A percentile compares a stretch with the other conserved stretches of the same genome.
phyloP scores from a whole-genome alignment of 2,329 filamentous ascomycete species.

The Phialophora chinensis region DNA sequence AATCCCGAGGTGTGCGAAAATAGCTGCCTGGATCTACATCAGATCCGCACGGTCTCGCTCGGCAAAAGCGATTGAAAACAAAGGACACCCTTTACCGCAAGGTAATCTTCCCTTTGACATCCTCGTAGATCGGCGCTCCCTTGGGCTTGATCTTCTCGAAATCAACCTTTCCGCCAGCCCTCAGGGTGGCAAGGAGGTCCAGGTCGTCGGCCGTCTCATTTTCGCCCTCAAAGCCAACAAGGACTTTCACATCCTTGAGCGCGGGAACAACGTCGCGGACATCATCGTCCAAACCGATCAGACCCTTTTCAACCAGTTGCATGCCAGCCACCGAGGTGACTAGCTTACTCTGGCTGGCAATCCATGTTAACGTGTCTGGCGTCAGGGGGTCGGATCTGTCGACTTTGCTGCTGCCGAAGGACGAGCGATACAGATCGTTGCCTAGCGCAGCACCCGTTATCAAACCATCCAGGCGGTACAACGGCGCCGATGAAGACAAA shows the following conservation, averaged over 20 bases:
- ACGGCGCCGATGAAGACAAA: background rate
- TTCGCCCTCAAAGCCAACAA: slow-evolving; percentile 22
- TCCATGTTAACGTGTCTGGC: slow-evolving; percentile 32
- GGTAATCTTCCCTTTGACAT: slow-evolving; percentile 27
- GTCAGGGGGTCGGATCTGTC: slow-evolving; percentile 28
- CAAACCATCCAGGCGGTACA: background rate
- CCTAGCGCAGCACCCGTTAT: background rate
- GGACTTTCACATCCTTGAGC: slow-evolving; percentile 54
- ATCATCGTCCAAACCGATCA: slow-evolving; percentile 56
- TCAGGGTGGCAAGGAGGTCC: background rate
- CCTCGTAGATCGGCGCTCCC: slow-evolving; percentile 21
- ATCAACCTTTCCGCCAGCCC: slow-evolving; percentile 1
- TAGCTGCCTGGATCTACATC: slow-evolving; percentile 42
- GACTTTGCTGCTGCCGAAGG: slow-evolving; percentile 11
- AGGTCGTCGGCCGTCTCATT: background rate
- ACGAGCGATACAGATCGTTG: slow-evolving; percentile 14
- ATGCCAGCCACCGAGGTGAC: slow-evolving; percentile 59
- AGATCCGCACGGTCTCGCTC: background rate
- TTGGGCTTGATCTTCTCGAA: slow-evolving; percentile 19
- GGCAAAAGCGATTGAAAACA: background rate
- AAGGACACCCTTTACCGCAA: slow-evolving; percentile 11
- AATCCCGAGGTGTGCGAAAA: slow-evolving; percentile 26
- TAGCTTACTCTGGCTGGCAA: slow-evolving; percentile 48
- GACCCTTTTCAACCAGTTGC: slow-evolving; percentile 61
- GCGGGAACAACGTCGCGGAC: slow-evolving; percentile 55